Percentiles rank a stretch among this genome's conserved stretches.
Conservation (phyloP, 2,329 filamentous ascomycete genomes). For the Colletotrichum liriopes region DNA sequence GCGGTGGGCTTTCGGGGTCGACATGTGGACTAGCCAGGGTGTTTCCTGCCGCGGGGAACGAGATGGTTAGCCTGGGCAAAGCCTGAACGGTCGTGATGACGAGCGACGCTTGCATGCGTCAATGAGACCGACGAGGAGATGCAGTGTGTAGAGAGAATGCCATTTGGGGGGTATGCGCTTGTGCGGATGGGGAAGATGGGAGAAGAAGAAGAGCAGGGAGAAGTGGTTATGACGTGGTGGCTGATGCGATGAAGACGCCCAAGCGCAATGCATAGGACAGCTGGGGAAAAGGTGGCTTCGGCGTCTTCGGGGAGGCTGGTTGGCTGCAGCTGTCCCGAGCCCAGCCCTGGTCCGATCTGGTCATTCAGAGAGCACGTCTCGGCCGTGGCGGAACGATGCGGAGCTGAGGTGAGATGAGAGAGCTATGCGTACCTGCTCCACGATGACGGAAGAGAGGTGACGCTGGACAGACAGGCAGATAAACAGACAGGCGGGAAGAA, state of each 20-base stretch:
- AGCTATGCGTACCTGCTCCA: constrained; percentile 18
- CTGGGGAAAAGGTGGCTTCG: not conserved
- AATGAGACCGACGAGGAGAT: constrained; percentile 8
- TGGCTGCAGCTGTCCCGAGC: constrained; percentile 22
- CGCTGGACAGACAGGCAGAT: not conserved
- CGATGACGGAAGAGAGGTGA: constrained; percentile 12
- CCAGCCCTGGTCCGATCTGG: not conserved
- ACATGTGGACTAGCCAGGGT: constrained; percentile 71
- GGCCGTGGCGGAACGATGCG: constrained; percentile 15
- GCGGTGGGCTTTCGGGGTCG: constrained; percentile 59
- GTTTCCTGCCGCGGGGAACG: constrained; percentile 51
- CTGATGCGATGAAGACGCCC: constrained; percentile 37
- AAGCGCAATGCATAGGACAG: constrained; percentile 14
- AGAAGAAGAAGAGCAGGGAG: not conserved
- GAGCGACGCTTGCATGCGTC: constrained; percentile 9
- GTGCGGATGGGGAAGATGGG: not conserved
- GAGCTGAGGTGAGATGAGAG: constrained; percentile 1
- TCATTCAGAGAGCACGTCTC: not conserved
- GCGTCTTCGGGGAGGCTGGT: not conserved
- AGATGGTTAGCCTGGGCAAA: constrained; percentile 43
- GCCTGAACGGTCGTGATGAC: not conserved
- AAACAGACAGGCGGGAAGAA: not conserved
- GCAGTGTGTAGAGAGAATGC: not conserved
- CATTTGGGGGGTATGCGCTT: constrained; percentile 4
- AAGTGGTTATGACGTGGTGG: constrained; percentile 36